Evolutionary conservation across 2,329 filamentous ascomycete genomes (phyloP), one percentile per base, ranked within the genome.

Genomic region (Phialophora macrospora): DNA sequence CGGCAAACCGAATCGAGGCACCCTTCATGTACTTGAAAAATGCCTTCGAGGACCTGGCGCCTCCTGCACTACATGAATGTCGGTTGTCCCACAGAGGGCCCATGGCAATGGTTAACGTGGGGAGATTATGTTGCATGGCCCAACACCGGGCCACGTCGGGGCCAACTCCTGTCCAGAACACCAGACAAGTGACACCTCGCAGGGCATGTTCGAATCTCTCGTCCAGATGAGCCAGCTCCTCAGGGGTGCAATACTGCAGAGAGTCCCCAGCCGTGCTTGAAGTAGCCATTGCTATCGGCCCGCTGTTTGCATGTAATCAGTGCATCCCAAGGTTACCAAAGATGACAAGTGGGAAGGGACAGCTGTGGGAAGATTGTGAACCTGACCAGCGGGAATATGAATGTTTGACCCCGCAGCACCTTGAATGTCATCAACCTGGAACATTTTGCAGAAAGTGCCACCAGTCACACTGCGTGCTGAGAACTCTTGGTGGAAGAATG

Each of bases 111-210:
- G 24, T 55, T 28, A 62, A 26, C 30, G 60, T 62, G 22, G 28
- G 60, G 17, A 55, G 30, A 9, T 38, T 24, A 8, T 49, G 60
- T n/a, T 56, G 30, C 20, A 9, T 8, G 12, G 60, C 60, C 73
- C 62, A 74, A 30, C 38, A n/a, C 52, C 72, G 72, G 61, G 69
- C 73, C 17, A 59, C 24, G 20, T 70, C 55, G 22, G 66, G 70
- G 22, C 61, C 49, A 11, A 75, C 55, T 38, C 73, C 73, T 51
- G 71, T 75, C 74, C 71, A 75, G 66, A 75, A 64, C 30, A 75
- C 72, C 64, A 74, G 73, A 46, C 54, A 64, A 44, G 55, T 54
- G 17, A 24, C 28, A 38, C 54, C 56, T 55, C 30, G 62, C 38
- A 64, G 46, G 28, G 56, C 62, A 48, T 30, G 46, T 20, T 64